phyloP scores from a whole-genome alignment of 2,329 filamentous ascomycete species.

The Calonectria leucothoes region DNA sequence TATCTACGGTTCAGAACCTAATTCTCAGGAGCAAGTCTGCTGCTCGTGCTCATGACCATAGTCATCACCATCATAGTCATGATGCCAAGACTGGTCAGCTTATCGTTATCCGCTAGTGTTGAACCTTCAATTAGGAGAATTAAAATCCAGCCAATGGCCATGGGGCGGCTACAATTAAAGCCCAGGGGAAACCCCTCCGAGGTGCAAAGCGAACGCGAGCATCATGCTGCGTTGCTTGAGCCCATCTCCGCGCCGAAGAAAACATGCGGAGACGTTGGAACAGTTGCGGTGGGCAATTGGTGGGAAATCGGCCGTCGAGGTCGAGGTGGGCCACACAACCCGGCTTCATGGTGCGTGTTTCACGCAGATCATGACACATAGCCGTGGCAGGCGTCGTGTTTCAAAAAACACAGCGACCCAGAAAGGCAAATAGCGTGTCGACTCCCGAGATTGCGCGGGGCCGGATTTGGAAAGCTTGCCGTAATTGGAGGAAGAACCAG shows the following conservation, averaged over 20 bases:
- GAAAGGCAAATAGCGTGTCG: not conserved
- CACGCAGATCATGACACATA: not conserved
- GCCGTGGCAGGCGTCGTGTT: not conserved
- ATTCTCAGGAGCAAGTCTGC: no score
- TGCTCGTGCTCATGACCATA: no score
- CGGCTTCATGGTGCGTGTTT: not conserved
- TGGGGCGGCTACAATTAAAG: not conserved
- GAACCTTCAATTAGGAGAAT: not conserved
- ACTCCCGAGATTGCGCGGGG: not conserved
- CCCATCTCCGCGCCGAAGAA: not conserved
- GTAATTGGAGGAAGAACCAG: slow-evolving; percentile 21
- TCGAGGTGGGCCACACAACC: not conserved
- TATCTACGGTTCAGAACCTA: no score
- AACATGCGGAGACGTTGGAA: not conserved
- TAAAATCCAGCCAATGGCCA: not conserved
- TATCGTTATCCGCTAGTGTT: not conserved
- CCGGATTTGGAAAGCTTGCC: slow-evolving; percentile 14
- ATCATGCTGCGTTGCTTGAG: not conserved
- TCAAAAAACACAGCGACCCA: not conserved
- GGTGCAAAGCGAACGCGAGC: not conserved
- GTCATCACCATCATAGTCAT: not conserved
- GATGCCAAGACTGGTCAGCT: not conserved
- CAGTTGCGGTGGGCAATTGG: not conserved
- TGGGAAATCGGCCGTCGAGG: slow-evolving; percentile 13
- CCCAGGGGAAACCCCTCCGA: not conserved